These are phyloP conservation scores for Salicornia ramosissima DNA, from an alignment of 148 eudicot species.

Conservation along the genomic window DNA sequence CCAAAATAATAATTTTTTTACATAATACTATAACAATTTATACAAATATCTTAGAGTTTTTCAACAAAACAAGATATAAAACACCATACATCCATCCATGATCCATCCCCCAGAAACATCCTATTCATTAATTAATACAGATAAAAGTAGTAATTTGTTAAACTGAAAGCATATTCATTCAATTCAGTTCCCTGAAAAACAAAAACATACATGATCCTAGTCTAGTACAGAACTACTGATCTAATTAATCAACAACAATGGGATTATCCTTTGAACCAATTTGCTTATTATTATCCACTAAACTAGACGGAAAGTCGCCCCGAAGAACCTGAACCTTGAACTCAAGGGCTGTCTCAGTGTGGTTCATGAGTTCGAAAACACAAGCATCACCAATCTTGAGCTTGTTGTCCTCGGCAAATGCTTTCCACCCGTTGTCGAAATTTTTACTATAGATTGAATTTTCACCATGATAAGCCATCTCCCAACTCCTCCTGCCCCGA, in stretches of 20 bases:
- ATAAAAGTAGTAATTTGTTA: too few species aligned
- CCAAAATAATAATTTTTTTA: too few species aligned
- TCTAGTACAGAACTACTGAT: not conserved
- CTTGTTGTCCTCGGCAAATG: conserved; percentile 35
- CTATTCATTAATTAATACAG: too few species aligned
- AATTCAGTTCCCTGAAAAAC: too few species aligned
- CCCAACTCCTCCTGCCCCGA: conserved; percentile 37
- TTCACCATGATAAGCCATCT: conserved; percentile 22
- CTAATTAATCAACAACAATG: conserved; percentile 18
- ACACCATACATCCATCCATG: too few species aligned
- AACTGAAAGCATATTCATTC: too few species aligned
- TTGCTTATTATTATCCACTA: conserved; percentile 18
- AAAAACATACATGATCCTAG: too few species aligned
- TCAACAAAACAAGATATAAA: too few species aligned
- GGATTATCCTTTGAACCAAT: conserved; percentile 21
- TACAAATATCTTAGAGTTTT: too few species aligned
- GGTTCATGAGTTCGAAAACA: conserved; percentile 41
- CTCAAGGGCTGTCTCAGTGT: conserved; percentile 15
- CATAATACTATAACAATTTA: too few species aligned
- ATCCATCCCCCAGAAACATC: too few species aligned
- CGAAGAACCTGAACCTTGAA: conserved; percentile 47
- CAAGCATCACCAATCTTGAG: conserved; percentile 48
- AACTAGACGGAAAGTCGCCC: conserved; percentile 32
- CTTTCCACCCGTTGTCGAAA: conserved; percentile 32
- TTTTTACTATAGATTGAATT: not conserved